Evolutionary conservation across 1,284 basidiomycete genomes (phyloP).

Genomic region (Cronartium ribicola): DNA sequence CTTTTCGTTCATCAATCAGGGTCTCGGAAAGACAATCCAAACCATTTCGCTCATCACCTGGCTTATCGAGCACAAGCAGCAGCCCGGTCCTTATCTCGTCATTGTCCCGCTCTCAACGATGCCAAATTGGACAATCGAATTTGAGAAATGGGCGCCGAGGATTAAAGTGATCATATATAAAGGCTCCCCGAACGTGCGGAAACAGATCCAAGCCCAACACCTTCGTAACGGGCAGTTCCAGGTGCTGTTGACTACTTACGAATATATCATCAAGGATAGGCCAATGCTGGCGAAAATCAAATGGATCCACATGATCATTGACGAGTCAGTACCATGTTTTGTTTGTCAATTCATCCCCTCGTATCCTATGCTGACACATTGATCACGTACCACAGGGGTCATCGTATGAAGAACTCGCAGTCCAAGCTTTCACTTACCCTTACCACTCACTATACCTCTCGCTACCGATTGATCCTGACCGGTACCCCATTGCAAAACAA

Average conservation of each 20-base stretch:
- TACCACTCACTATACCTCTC: constrained; percentile 85
- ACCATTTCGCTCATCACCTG: constrained; percentile 95
- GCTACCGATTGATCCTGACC: constrained; percentile 91
- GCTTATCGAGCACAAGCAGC: constrained; percentile 86
- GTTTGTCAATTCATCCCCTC: constrained; percentile 47
- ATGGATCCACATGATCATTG: constrained; percentile 99
- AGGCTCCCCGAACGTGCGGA: constrained; percentile 78
- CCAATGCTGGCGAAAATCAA: constrained; percentile 83
- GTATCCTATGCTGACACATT: neutral
- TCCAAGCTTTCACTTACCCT: constrained; percentile 89
- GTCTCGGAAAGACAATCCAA: constrained; percentile 59
- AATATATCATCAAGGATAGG: constrained; percentile 98
- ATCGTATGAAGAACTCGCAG: constrained; percentile 99
- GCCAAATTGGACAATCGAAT: constrained; percentile 97
- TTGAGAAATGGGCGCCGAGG: constrained; percentile 90
- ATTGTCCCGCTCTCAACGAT: constrained; percentile 97
- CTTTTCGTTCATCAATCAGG: constrained; percentile 46
- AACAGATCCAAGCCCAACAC: constrained; percentile 60
- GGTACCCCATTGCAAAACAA: constrained; percentile 95
- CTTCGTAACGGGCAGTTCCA: constrained; percentile 70
- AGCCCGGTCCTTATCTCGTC: constrained; percentile 91
- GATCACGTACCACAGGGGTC: constrained; percentile 60
- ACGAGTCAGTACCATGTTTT: constrained; percentile 59
- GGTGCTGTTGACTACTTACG: constrained; percentile 93
- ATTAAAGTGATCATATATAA: constrained; percentile 87